Conservation (phyloP, 2,329 filamentous ascomycete genomes). For the Alternaria solani region DNA sequence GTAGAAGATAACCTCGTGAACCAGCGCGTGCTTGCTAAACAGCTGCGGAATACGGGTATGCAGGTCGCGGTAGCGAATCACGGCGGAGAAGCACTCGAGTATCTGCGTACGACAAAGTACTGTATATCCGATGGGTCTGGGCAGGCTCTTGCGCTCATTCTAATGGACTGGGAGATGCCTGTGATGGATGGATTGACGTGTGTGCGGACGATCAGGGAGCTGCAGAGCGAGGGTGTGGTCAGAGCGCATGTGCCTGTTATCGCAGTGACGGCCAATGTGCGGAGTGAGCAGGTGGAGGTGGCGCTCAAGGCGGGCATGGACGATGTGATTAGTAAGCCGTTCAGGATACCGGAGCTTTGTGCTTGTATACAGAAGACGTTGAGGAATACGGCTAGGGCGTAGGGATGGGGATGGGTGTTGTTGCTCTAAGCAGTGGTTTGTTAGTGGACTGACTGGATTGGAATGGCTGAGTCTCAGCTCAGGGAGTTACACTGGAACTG, state of each 20-base stretch:
- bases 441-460: neutral
- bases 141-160: constrained; percentile 31
- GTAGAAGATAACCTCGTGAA: constrained; percentile 54
- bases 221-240: constrained; percentile 32
- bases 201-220: constrained; percentile 34
- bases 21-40: constrained; percentile 52
- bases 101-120: constrained; percentile 39
- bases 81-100: constrained; percentile 50
- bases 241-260: constrained; percentile 41
- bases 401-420: neutral
- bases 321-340: constrained; percentile 77
- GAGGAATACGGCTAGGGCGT: neutral
- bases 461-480: neutral
- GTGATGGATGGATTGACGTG: constrained; percentile 44
- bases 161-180: constrained; percentile 49
- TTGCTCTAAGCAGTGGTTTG: neutral
- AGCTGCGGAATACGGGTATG: constrained; percentile 49
- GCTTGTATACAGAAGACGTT: constrained; percentile 31
- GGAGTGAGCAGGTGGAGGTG: constrained; percentile 40
- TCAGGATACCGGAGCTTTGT: constrained; percentile 52
- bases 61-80: constrained; percentile 50
- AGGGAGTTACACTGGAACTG: rapidly evolving
- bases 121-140: constrained; percentile 23
- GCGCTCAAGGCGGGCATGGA: constrained; percentile 47
- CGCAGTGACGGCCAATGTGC: constrained; percentile 48